Conservation (phyloP, 1,284 basidiomycete species). For the Cutaneotrichosporon mucoides region DNA sequence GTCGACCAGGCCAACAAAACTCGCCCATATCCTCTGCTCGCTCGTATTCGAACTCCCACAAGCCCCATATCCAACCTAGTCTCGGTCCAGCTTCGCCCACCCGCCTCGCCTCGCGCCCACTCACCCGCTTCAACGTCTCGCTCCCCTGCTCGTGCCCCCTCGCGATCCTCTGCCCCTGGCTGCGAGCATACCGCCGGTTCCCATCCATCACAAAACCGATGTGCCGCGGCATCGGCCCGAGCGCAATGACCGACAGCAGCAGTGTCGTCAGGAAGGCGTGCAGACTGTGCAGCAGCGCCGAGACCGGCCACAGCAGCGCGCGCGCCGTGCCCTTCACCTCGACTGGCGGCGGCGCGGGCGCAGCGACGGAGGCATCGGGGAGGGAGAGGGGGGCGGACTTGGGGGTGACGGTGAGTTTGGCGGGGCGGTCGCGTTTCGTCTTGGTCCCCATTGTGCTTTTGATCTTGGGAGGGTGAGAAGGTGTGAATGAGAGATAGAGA, state of each 20-base stretch:
- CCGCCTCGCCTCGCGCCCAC: constrained; percentile 26
- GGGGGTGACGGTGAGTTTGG: too few species aligned
- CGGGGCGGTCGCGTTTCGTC: too few species aligned
- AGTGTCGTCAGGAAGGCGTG: constrained; percentile 45
- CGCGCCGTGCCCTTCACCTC: background rate
- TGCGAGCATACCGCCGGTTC: constrained; percentile 86
- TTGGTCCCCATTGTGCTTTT: too few species aligned
- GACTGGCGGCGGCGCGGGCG: background rate
- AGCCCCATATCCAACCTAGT: too few species aligned
- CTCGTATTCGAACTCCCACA: too few species aligned
- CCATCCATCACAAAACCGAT: constrained; percentile 98
- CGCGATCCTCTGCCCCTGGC: constrained; percentile 59
- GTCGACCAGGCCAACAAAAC: too few species aligned
- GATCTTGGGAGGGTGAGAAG: too few species aligned
- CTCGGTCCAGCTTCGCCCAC: too few species aligned
- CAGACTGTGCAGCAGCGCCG: constrained; percentile 29
- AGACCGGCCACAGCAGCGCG: constrained; percentile 19
- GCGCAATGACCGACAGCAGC: constrained; percentile 62
- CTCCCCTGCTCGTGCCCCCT: constrained; percentile 87
- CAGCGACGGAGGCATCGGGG: background rate
- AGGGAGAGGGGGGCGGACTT: too few species aligned
- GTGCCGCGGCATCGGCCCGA: constrained; percentile 85
- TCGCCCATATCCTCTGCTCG: too few species aligned
- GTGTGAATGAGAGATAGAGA: too few species aligned
- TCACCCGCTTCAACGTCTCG: constrained; percentile 69